A percentile compares a stretch with the other conserved stretches of the same genome.
Conservation (phyloP, 371 early-diverging fungal genomes). For the Amoeboradix gromovi region DNA sequence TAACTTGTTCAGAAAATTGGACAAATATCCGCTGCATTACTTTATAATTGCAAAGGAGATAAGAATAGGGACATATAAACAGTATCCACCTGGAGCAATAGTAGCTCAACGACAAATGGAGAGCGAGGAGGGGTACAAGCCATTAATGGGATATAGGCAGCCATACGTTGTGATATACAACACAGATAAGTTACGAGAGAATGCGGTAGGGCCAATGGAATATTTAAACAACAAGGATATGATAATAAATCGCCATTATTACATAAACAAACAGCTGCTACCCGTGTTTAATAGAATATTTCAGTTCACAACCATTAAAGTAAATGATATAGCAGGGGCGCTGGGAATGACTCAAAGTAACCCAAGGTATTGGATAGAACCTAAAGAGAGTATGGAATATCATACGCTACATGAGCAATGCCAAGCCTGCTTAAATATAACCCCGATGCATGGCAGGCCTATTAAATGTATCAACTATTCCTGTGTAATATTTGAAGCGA, state of each 20-base stretch:
- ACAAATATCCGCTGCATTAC: slow-evolving; percentile 33
- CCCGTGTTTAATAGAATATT: not conserved
- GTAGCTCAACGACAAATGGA: slow-evolving; percentile 31
- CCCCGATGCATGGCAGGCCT: not conserved
- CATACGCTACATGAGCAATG: not conserved
- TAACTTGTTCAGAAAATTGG: slow-evolving; percentile 33
- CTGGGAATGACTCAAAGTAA: not conserved
- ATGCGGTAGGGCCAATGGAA: slow-evolving; percentile 32
- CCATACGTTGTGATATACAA: slow-evolving; percentile 49
- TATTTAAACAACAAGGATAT: slow-evolving; percentile 9
- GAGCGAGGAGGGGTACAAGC: slow-evolving; percentile 34
- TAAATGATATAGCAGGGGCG: not conserved
- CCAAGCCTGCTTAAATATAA: not conserved
- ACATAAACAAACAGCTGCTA: not conserved
- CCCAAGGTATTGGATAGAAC: not conserved
- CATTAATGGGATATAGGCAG: slow-evolving; percentile 55
- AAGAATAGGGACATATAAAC: slow-evolving; percentile 33
- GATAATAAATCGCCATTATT: not conserved
- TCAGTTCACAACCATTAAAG: not conserved
- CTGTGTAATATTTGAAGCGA: not conserved
- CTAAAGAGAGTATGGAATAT: not conserved
- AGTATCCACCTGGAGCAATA: slow-evolving; percentile 39
- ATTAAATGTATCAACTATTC: not conserved
- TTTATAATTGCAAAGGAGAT: slow-evolving; percentile 61
- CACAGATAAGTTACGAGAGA: slow-evolving; percentile 31